Evolutionary conservation across 208 protist genomes (phyloP).

Genomic region (Trypanosoma platydactyli): DNA sequence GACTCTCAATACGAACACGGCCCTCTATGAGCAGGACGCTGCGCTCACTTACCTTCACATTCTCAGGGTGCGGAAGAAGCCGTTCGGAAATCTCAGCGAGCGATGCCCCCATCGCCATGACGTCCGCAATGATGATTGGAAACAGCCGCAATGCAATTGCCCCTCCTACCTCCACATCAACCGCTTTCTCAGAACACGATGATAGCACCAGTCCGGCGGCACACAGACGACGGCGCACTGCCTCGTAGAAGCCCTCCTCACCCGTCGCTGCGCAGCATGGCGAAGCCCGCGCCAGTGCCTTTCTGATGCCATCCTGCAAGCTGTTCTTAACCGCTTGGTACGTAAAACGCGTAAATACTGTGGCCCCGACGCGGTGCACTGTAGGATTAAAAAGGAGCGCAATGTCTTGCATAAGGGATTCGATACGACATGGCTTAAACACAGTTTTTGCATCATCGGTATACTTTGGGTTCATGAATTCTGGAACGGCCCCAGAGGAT

Average conservation of each 20-base stretch:
- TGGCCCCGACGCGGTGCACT: slow-evolving; percentile 64
- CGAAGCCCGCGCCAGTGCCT: slow-evolving; percentile 38
- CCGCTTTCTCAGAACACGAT: background rate
- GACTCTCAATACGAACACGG: slow-evolving; percentile 63
- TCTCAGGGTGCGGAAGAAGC: slow-evolving; percentile 58
- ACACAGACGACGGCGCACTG: slow-evolving; percentile 53
- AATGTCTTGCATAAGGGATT: slow-evolving; percentile 92
- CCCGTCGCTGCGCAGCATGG: slow-evolving; percentile 70
- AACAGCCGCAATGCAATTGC: slow-evolving; percentile 19
- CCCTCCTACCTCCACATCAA: background rate
- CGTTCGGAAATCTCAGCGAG: slow-evolving; percentile 30
- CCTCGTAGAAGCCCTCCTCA: slow-evolving; percentile 72
- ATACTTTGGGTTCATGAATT: slow-evolving; percentile 96
- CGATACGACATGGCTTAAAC: slow-evolving; percentile 85
- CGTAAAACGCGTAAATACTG: slow-evolving; percentile 66
- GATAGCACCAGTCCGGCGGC: slow-evolving; percentile 23
- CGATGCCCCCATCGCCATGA: slow-evolving; percentile 42
- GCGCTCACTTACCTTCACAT: slow-evolving; percentile 45
- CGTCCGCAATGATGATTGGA: slow-evolving; percentile 37
- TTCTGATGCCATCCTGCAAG: slow-evolving; percentile 46
- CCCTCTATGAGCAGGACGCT: slow-evolving; percentile 82
- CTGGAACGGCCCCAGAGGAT: slow-evolving; percentile 77
- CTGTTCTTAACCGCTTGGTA: slow-evolving; percentile 92
- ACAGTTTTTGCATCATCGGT: slow-evolving; percentile 42
- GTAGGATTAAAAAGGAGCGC: slow-evolving; percentile 57